These are phyloP conservation scores for Akanthomyces muscarius DNA, from an alignment of 2,329 filamentous ascomycete species.

Conservation along the genomic window DNA sequence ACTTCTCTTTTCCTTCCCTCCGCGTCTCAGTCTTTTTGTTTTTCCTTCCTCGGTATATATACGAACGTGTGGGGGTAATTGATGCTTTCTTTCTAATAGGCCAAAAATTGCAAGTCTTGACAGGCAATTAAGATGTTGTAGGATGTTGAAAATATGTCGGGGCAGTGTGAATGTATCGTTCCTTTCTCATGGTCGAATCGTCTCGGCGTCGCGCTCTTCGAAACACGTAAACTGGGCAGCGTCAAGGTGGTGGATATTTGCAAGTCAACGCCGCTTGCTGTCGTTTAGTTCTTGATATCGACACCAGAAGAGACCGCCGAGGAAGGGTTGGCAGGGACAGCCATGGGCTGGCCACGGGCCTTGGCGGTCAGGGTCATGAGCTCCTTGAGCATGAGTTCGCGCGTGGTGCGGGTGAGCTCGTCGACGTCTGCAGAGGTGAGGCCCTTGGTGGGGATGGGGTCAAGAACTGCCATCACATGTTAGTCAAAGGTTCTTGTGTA, in stretches of 20 bases:
- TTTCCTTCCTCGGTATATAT: neutral
- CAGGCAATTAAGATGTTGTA: neutral
- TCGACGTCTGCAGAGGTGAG: conserved; percentile 76
- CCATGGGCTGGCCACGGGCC: conserved; percentile 39
- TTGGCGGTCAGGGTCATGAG: conserved; percentile 51
- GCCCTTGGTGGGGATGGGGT: conserved; percentile 72
- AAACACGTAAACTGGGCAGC: neutral
- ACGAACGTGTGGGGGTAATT: neutral
- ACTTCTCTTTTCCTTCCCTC: neutral
- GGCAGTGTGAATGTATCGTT: neutral
- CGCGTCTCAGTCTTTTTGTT: neutral
- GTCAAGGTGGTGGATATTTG: neutral
- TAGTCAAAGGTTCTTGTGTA: neutral
- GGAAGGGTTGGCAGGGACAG: conserved; percentile 27
- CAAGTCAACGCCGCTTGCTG: neutral
- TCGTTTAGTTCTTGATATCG: conserved; percentile 22
- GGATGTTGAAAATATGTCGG: conserved; percentile 1
- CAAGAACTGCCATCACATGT: conserved; percentile 54
- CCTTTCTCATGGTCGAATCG: conserved; percentile 3
- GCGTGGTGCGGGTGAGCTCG: conserved; percentile 61
- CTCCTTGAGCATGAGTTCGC: conserved; percentile 72
- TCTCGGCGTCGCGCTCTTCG: neutral
- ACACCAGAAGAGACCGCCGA: conserved; percentile 25
- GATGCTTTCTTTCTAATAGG: neutral
- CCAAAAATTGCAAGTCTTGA: neutral